Percentiles rank a stretch among this genome's conserved stretches.
phyloP scores from a whole-genome alignment of 2,329 filamentous ascomycete species.

The Beauveria asiatica region DNA sequence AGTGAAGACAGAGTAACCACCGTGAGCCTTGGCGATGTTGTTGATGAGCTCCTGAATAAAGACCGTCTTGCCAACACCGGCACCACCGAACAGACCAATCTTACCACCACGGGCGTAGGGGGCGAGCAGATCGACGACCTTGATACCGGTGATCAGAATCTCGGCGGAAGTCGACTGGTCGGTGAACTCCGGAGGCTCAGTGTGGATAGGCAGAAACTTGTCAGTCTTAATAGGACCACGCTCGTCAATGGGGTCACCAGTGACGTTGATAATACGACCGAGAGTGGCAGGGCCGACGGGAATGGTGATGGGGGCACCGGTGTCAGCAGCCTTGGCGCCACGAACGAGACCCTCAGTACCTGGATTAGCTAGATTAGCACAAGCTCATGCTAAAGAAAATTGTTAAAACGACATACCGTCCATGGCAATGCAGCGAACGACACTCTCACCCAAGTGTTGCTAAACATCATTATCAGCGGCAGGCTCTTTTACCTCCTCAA shows the following conservation, averaged over 20 bases:
- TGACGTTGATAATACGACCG: slow-evolving; percentile 99
- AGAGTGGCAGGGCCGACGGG: slow-evolving; percentile 90
- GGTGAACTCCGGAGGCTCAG: slow-evolving; percentile 82
- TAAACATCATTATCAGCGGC: slow-evolving; percentile 38
- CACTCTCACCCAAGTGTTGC: slow-evolving; percentile 99
- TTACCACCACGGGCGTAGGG: slow-evolving; percentile 99
- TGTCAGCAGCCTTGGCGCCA: slow-evolving; percentile 77
- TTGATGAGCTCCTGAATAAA: slow-evolving; percentile 99
- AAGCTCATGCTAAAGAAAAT: background rate
- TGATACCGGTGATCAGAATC: slow-evolving; percentile 98
- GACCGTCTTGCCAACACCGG: slow-evolving; percentile 99
- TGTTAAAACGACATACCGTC: slow-evolving; percentile 61
- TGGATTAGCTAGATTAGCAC: slow-evolving; percentile 27
- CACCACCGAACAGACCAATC: slow-evolving; percentile 99
- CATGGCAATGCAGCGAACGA: slow-evolving; percentile 99
- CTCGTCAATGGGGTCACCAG: slow-evolving; percentile 99
- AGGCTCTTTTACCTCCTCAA: slow-evolving; percentile 5
- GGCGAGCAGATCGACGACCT: slow-evolving; percentile 98
- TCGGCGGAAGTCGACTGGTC: slow-evolving; percentile 96
- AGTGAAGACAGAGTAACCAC: slow-evolving; percentile 99
- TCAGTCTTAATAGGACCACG: slow-evolving; percentile 93
- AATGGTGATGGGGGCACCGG: slow-evolving; percentile 90
- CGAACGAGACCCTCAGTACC: slow-evolving; percentile 99
- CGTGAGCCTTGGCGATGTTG: slow-evolving; percentile 99
- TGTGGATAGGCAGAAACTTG: slow-evolving; percentile 85